These are phyloP conservation scores for Daldinia vernicosa DNA, from an alignment of 495 filamentous ascomycete species.

Conservation along the genomic window DNA sequence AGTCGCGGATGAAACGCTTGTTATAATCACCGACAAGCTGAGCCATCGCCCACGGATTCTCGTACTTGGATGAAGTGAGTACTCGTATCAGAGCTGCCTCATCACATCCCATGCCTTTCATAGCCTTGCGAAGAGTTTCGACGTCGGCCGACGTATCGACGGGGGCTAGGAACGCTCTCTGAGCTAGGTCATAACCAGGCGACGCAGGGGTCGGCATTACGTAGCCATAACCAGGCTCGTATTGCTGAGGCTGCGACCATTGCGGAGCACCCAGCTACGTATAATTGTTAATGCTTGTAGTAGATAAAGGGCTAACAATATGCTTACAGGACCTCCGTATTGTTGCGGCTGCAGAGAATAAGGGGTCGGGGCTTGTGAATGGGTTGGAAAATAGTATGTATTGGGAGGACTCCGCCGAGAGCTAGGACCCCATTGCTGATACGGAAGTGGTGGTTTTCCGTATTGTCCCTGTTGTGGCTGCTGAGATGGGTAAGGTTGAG, in stretches of 20 bases:
- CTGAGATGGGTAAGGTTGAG: constrained; percentile 47
- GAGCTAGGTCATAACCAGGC: constrained; percentile 60
- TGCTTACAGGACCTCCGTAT: constrained; percentile 18
- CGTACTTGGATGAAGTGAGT: constrained; percentile 55
- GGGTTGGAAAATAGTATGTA: too few species aligned
- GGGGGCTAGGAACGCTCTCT: constrained; percentile 49
- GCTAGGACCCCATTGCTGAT: constrained; percentile 23
- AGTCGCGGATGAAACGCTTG: constrained; percentile 62
- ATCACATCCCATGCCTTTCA: constrained; percentile 82
- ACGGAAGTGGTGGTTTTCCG: constrained; percentile 12
- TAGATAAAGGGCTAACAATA: neutral
- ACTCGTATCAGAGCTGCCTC: constrained; percentile 67
- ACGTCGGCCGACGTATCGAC: constrained; percentile 66
- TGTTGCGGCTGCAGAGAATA: constrained; percentile 27
- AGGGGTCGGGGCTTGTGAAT: constrained; percentile 10
- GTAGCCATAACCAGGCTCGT: constrained; percentile 33
- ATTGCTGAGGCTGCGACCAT: constrained; percentile 25
- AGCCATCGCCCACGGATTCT: constrained; percentile 70
- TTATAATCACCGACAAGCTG: constrained; percentile 68
- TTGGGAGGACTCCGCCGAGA: constrained; percentile 4
- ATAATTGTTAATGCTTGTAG: neutral
- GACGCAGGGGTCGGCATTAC: constrained; percentile 57
- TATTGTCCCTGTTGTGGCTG: constrained; percentile 48
- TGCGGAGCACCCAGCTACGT: constrained; percentile 2
- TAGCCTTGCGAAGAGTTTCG: constrained; percentile 71